Evolutionary conservation across 805 yeast species (phyloP), one percentile per base, ranked within the genome.

Genomic region (Saturnispora diversa): DNA sequence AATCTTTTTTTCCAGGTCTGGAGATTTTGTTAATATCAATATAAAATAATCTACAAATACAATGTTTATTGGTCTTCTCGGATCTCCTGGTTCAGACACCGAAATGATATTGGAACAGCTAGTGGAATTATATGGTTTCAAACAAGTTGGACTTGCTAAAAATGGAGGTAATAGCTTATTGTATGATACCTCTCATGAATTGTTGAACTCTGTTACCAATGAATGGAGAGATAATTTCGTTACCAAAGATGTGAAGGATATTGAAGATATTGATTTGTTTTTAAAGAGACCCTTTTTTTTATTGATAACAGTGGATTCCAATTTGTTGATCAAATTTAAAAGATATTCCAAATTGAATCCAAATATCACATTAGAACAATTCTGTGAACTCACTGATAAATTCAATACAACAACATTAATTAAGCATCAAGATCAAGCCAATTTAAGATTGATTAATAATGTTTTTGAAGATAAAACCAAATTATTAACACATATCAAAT

Each of bases 261-360:
- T 70, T 10, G 59, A 59, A 3, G 55, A 69, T 36, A 62, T 82
- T 23, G 65, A 66, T 2, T 58, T 57, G 17, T 58, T 83, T 9
- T 63, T 71, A 25, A 77, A 79, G 45, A 64, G 96, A 43, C 96
- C 97, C 0, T 90, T 85, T 56, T 86, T 87, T 53, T 66, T 86
- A 22, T 94, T 87, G 51, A 51, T 88, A 2, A 71, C 84, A 7
- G 65, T 87, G 2, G 94, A 84, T 52, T 86, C 95, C 0, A 82
- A 95, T 1, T 48, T 76, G 5, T 51, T 53, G 10, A 46, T 73
- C 27, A 66, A 92, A 40, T 64, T 56, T 42, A 49, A 59, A 31
- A 51, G 75, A 24, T 62, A 53, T 30, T 22, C 23, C n/a, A 11
- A 27, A 16, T n/a, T 5, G 1, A 28, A 43, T 15, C 23, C 24